phyloP scores from a whole-genome alignment of 2,329 filamentous ascomycete species.

The Cladorrhinum sp. region DNA sequence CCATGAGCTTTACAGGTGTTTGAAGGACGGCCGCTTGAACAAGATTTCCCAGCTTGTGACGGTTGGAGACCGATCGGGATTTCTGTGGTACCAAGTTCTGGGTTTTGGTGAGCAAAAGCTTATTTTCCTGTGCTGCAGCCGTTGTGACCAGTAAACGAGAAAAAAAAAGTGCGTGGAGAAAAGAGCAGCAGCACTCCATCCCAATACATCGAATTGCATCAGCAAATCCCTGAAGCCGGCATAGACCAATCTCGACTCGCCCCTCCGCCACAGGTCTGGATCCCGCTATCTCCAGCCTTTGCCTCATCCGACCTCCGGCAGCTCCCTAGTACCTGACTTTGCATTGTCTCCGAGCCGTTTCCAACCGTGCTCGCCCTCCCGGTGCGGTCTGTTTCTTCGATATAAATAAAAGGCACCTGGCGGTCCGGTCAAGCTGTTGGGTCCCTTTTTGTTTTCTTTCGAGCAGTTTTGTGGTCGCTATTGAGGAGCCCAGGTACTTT shows the following conservation, averaged over 20 bases:
- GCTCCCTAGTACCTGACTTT: constrained; percentile 10
- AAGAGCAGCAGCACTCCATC: constrained; percentile 11
- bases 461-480: constrained; percentile 36
- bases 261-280: constrained; percentile 22
- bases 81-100: not conserved
- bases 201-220: constrained; percentile 20
- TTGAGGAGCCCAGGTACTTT: constrained; percentile 35
- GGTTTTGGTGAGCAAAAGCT: constrained; percentile 4
- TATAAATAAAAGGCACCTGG: constrained; percentile 26
- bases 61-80: not conserved
- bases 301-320: constrained; percentile 21
- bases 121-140: constrained; percentile 5
- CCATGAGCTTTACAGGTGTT: not conserved
- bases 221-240: not conserved
- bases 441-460: constrained; percentile 11
- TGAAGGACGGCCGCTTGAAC: not conserved
- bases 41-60: not conserved
- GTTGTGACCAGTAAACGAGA: constrained; percentile 5
- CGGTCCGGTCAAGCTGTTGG: constrained; percentile 19
- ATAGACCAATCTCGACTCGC: constrained; percentile 28
- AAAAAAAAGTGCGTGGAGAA: constrained; percentile 14
- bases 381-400: constrained; percentile 4
- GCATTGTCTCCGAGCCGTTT: constrained; percentile 9
- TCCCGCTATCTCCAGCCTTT: constrained; percentile 18
- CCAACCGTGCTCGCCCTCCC: constrained; percentile 6